Percentiles rank a stretch among this genome's conserved stretches.
phyloP scores from a whole-genome alignment of 106 monocot genomes.

The Alisma plantagoaquatica region DNA sequence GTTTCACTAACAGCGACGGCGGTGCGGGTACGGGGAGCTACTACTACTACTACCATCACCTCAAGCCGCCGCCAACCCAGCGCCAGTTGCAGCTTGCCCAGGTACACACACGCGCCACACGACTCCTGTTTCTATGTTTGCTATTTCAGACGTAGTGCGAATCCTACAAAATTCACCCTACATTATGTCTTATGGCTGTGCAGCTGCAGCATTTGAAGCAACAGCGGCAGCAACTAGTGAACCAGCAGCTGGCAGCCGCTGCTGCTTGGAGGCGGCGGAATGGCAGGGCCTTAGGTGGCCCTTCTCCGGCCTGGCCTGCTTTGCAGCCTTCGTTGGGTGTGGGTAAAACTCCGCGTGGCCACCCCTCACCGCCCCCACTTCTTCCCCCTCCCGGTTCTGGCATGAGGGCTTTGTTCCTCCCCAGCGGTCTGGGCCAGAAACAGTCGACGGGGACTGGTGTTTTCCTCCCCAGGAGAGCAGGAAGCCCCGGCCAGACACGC shows the following conservation, averaged over 20 bases:
- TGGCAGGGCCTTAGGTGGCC: too few relatives aligned
- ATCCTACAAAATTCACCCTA: too few relatives aligned
- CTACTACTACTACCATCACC: neutral
- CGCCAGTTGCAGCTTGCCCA: too few relatives aligned
- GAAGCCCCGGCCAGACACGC: constrained; percentile 7
- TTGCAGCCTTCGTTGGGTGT: too few relatives aligned
- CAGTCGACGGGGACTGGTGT: constrained; percentile 70
- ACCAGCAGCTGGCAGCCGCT: constrained; percentile 6
- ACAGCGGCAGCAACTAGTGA: constrained; percentile 28
- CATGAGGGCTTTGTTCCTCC: constrained; percentile 54
- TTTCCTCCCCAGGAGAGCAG: constrained; percentile 42
- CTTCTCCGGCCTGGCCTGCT: too few relatives aligned
- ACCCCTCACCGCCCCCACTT: neutral
- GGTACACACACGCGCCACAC: too few relatives aligned
- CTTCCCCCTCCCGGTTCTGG: constrained; percentile 18
- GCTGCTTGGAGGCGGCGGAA: constrained; percentile 16
- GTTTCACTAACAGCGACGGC: neutral
- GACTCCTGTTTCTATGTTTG: too few relatives aligned
- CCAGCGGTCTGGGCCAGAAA: constrained; percentile 6
- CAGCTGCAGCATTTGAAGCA: constrained; percentile 40
- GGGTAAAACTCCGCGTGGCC: neutral
- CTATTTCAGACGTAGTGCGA: too few relatives aligned
- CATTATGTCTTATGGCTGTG: too few relatives aligned
- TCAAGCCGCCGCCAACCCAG: too few relatives aligned
- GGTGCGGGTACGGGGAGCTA: neutral